Evolutionary conservation across 345 rosid genomes (phyloP), one percentile per base, ranked within the genome.

Genomic region (Hirschfeldia incana): DNA sequence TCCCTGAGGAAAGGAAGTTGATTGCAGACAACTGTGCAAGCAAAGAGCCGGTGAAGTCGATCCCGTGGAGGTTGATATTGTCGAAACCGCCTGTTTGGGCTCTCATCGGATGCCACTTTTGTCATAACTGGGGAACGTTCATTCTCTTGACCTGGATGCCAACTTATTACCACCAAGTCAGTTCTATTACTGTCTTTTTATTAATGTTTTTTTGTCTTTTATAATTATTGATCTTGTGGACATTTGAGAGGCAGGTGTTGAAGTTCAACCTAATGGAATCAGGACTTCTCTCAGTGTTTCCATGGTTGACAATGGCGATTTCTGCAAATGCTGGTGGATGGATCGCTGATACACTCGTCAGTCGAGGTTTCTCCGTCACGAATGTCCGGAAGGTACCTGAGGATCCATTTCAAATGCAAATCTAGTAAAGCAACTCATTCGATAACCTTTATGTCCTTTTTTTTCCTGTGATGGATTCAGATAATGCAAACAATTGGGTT

Each of bases 141-240:
- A 94, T 94, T 85, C 97, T 94, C 68, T 83, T 94, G 36, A 94
- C 98, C 4, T 92, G 97, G 98, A 94, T 94, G 97, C 98, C 98
- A 1, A 92, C 97, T 6, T 94, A 92, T 80, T 94, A 94, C 85
- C 83, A 92, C 73, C 94, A 94, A 83, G 98, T 89, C 86, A 81
- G 87, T 75, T 73, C 16, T 65, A 11, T 33, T 27, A 66, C 59
- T 70, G 3, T 26, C 51, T 53, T 58, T 58, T 69, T 4, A 12
- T 60, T 51, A 11, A 27, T 59, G 53, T 55, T 75, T 55, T 75
- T 37, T 39, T 4, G 2, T 5, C 2, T 7, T 16, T 32, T 63
- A 65, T 42, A 57, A 15, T 65, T 42, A 64, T 11, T 16, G 12
- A 26, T 73, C 58, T 13, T 55, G 12, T 53, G 67, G 27, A 44